Conservation (phyloP, 768 basidiomycete species). For the Royoungia palumana region DNA sequence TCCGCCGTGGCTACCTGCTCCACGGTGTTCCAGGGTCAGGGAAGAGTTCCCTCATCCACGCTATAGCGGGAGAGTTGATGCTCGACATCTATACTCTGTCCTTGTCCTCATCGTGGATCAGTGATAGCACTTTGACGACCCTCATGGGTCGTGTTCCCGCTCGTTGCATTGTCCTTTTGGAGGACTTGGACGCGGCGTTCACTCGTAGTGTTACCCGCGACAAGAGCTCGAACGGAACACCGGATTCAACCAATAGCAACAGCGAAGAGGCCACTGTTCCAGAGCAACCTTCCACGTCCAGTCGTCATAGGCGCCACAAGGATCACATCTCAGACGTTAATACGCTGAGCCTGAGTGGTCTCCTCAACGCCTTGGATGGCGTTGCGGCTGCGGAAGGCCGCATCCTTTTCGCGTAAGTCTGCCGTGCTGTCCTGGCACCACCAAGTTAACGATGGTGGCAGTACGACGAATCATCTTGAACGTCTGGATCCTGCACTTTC, state of each 20-base stretch:
- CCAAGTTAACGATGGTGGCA: slow-evolving; percentile 25
- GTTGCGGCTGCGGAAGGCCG: slow-evolving; percentile 86
- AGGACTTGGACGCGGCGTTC: slow-evolving; percentile 90
- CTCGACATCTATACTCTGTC: slow-evolving; percentile 93
- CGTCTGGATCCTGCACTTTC: slow-evolving; percentile 86
- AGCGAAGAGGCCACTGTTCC: slow-evolving; percentile 32
- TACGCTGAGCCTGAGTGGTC: slow-evolving; percentile 74
- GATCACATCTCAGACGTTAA: slow-evolving; percentile 74
- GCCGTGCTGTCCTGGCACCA: background rate
- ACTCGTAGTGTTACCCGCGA: slow-evolving; percentile 71
- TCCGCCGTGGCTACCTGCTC: slow-evolving; percentile 83
- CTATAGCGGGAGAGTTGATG: slow-evolving; percentile 83
- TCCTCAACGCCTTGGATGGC: slow-evolving; percentile 83
- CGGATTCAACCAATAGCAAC: slow-evolving; percentile 34
- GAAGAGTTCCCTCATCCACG: slow-evolving; percentile 83
- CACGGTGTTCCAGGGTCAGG: slow-evolving; percentile 85
- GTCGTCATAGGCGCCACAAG: slow-evolving; percentile 45
- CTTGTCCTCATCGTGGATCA: slow-evolving; percentile 82
- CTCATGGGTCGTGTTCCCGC: slow-evolving; percentile 87
- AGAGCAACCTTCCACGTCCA: slow-evolving; percentile 30
- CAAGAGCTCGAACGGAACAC: slow-evolving; percentile 45
- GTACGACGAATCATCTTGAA: slow-evolving; percentile 90
- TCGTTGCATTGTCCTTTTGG: slow-evolving; percentile 81
- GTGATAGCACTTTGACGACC: slow-evolving; percentile 79
- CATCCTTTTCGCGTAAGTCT: slow-evolving; percentile 80